Evolutionary conservation across 116 monocot species (phyloP).

Genomic region (Papilionanthe hybrid): DNA sequence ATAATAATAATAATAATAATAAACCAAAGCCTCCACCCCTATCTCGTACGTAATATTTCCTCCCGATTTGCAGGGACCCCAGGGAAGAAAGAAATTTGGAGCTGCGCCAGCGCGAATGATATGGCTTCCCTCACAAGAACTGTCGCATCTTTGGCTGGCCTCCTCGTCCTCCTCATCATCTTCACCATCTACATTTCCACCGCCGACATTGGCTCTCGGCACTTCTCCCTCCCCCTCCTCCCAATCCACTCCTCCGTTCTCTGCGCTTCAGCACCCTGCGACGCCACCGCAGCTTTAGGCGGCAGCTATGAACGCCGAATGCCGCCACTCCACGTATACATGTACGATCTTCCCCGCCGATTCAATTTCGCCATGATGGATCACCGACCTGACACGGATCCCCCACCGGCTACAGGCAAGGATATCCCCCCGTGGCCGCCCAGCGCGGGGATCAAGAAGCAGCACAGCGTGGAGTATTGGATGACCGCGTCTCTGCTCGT

Average conservation of each 20-base stretch:
- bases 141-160: conserved; percentile 5
- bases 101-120: background rate
- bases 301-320: background rate
- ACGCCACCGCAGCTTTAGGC: background rate
- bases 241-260: conserved; percentile 6
- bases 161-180: conserved; percentile 39
- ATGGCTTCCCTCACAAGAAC: conserved; percentile 9
- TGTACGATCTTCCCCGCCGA: conserved; percentile 82
- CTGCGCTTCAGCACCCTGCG: background rate
- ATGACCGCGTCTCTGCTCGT: conserved; percentile 75
- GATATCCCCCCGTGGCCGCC: conserved; percentile 63
- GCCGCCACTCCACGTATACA: conserved; percentile 61
- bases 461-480: conserved; percentile 99
- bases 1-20: too few species aligned
- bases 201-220: conserved; percentile 27
- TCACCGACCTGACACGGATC: conserved; percentile 6
- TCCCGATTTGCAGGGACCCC: too few species aligned
- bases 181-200: conserved; percentile 40
- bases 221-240: conserved; percentile 16
- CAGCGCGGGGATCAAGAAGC: conserved; percentile 55
- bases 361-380: conserved; percentile 82
- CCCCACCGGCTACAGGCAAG: conserved; percentile 8
- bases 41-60: too few species aligned
- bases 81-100: background rate
- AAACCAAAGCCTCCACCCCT: too few species aligned